These are phyloP conservation scores for Dalbergia oliveri DNA, from an alignment of 306 rosid genomes.

Conservation along the genomic window DNA sequence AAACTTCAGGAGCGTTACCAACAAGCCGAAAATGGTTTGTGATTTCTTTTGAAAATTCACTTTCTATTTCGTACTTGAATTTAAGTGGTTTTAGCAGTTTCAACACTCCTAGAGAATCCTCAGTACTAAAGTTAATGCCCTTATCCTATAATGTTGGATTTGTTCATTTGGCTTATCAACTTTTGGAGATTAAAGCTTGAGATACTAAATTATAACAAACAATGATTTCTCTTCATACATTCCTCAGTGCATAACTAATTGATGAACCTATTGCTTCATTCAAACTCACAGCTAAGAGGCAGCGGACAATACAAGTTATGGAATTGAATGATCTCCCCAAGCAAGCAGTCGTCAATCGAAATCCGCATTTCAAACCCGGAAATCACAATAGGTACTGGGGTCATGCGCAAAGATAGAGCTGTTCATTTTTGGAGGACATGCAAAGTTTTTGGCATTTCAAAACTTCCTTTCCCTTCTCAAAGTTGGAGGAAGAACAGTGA, in stretches of 20 bases:
- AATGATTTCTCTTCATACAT: slow-evolving; percentile 3
- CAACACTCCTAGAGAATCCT: slow-evolving; percentile 1
- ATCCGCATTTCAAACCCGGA: slow-evolving; percentile 68
- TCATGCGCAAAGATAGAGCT: slow-evolving; percentile 60
- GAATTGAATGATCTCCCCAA: slow-evolving; percentile 89
- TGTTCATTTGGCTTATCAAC: slow-evolving; percentile 4
- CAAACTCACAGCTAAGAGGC: slow-evolving; percentile 80
- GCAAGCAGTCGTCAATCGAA: slow-evolving; percentile 65
- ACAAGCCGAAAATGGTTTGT: slow-evolving; percentile 89
- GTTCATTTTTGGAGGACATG: neutral
- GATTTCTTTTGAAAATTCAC: slow-evolving; percentile 5
- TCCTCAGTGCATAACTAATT: slow-evolving; percentile 19
- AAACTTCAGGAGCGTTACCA: slow-evolving; percentile 95
- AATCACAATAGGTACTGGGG: slow-evolving; percentile 70
- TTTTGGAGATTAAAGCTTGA: neutral
- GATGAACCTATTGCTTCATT: slow-evolving; percentile 34
- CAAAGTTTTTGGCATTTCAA: slow-evolving; percentile 11
- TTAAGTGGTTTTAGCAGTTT: neutral
- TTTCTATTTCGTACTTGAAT: neutral
- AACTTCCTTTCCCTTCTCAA: slow-evolving; percentile 26
- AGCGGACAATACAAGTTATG: slow-evolving; percentile 92
- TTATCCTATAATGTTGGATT: neutral
- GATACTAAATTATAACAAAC: neutral
- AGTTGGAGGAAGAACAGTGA: slow-evolving; percentile 44
- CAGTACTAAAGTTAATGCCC: neutral